Evolutionary conservation across 2,329 filamentous ascomycete genomes (phyloP), one percentile per base, ranked within the genome.

Genomic region (Fusarium brevicatenulatum): DNA sequence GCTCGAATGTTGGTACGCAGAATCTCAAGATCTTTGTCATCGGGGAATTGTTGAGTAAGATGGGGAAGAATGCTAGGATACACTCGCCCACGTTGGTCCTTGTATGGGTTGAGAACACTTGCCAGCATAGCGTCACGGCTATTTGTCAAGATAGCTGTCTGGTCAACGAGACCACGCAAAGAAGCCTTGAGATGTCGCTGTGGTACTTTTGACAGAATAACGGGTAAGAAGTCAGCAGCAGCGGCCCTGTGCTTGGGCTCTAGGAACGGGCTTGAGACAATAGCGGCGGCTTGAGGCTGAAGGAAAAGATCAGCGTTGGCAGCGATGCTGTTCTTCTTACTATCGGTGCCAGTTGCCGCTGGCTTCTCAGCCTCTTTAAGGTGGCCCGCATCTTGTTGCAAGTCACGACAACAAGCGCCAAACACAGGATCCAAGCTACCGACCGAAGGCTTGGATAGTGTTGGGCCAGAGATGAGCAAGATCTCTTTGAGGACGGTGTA

Each of bases 11-110:
- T 90, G 74, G 86, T 88, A 50, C 88, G 85, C 63, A 98, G 80
- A 15, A 92, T 87, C 81, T 98, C 95, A 4, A 96, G 89, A 21
- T 87, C 88, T 63, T 89, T 85, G 55, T 91, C 88, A 16, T 86
- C 80, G 1, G 90, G 86, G 76, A 91, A 93, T 56, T 89, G 87
- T 61, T 91, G 88, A 12, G 90, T 89, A 32, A 98, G 84, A 76
- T 97, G 93, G 1, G 95, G 95, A 53, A 97, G 82, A 53, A 97
- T 91, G 80, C 92, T 96, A 34, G 92, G 87, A 68, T 91, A 89
- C 57, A 89, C 88, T 71, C 89, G 85, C 46, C 91, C 88, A 78
- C 91, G 87, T 77, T 89, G 85, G 77, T 91, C 85, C 70, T 90
- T 83, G 81, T 91, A 89, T 2, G 94, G 93, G 80, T 96, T 94